Conservation (phyloP, 2,329 filamentous ascomycete species). For the Chrysoporthe austroafricana region DNA sequence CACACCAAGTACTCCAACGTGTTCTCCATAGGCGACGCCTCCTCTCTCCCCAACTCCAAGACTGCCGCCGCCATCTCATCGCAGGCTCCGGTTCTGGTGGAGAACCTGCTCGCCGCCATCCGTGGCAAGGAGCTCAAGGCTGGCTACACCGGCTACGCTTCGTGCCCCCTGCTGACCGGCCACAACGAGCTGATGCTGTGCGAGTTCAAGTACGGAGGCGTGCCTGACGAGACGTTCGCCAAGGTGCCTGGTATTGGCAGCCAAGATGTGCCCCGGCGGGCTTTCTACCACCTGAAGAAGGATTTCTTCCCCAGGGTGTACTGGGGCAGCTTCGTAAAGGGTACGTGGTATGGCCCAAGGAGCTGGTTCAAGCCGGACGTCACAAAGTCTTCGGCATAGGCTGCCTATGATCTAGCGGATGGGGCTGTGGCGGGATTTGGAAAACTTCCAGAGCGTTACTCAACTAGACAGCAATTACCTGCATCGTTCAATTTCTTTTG, state of each 20-base stretch:
- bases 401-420: neutral
- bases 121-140: conserved; percentile 39
- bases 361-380: conserved; percentile 27
- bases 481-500: neutral
- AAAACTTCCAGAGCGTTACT: neutral
- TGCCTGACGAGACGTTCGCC: conserved; percentile 50
- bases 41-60: conserved; percentile 46
- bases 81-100: conserved; percentile 48
- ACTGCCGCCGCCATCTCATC: conserved; percentile 50
- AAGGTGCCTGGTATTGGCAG: conserved; percentile 37
- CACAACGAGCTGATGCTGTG: conserved; percentile 51
- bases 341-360: conserved; percentile 38
- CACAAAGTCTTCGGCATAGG: conserved; percentile 12
- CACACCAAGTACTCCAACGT: conserved; percentile 42
- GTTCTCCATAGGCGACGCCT: conserved; percentile 46
- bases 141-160: conserved; percentile 49
- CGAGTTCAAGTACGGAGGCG: conserved; percentile 53
- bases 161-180: conserved; percentile 49
- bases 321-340: conserved; percentile 38
- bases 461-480: no score
- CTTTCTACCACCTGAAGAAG: conserved; percentile 51
- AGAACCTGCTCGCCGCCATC: conserved; percentile 44
- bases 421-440: neutral
- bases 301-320: conserved; percentile 45
- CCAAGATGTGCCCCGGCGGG: conserved; percentile 43